These are phyloP conservation scores for Diospyros lotus DNA, from an alignment of 148 eudicot species.

Conservation along the genomic window DNA sequence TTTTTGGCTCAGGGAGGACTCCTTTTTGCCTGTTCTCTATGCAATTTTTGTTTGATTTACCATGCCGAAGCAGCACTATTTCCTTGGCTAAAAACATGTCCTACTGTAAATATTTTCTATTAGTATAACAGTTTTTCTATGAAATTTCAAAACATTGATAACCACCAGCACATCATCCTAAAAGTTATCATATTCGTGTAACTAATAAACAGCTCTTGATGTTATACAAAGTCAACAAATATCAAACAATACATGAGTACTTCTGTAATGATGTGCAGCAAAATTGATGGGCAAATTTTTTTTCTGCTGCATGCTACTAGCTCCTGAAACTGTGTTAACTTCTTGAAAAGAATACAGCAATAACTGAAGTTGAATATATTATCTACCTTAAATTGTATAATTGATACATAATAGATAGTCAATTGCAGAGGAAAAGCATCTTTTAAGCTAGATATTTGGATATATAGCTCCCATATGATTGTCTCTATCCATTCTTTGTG, in stretches of 20 bases:
- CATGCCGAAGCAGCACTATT: too few species aligned
- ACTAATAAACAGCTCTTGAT: neutral
- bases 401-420: neutral
- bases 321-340: neutral
- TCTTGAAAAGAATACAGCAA: neutral
- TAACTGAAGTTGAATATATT: neutral
- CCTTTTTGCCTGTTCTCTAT: too few species aligned
- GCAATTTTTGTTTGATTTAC: too few species aligned
- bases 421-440: neutral
- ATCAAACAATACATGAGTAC: neutral
- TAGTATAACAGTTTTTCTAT: too few species aligned
- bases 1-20: too few species aligned
- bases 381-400: neutral
- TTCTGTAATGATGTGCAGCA: neutral
- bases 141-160: too few species aligned
- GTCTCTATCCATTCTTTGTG: constrained; percentile 29
- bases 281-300: neutral
- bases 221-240: neutral
- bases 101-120: too few species aligned
- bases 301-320: too few species aligned
- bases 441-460: neutral
- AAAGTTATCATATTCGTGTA: neutral
- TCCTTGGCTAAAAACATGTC: too few species aligned
- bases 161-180: too few species aligned
- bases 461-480: constrained; percentile 10